Evolutionary conservation across 2,329 filamentous ascomycete genomes (phyloP), one percentile per base, ranked within the genome.

Genomic region (Epicoccum nigrum): DNA sequence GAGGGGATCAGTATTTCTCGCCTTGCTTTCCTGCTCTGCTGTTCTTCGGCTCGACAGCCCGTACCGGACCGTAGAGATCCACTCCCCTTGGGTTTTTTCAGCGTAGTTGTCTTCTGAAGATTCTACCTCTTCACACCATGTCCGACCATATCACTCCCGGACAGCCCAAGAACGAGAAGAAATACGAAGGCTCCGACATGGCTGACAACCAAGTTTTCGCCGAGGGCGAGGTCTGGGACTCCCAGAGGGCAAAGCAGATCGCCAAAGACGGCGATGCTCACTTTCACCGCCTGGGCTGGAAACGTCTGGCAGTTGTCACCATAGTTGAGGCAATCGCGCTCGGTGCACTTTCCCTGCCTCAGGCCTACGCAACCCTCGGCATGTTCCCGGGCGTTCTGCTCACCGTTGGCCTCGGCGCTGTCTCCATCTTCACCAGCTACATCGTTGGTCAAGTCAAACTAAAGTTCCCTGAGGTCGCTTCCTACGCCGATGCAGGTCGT

Each of bases 401-500:
- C 20, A 56, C 53, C 12, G 20, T 56, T 34, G 42, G 44, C 11
- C 53, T 56, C 3, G 53, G 53, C 31, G 45, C 34, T 25, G 39
- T 56, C 16, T 35, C 53, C 53, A 56, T 56, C 37, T 56, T 56
- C 45, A 56, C 53, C 30, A 53, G 49, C 23, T 56, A 56, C 49
- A 21, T 56, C 5, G 53, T 56, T 32, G 53, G 53, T 19, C 53
- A 56, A 27, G 53, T 56, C 40, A 56, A 56, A 41, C 49, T 56
- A 16, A 56, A 56, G 49, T 35, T 45, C 37, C 53, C 53, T 11
- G 49, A 56, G 7, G 17, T 56, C 31, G 53, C 53, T 6, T 53
- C 48, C 11, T 56, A 56, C 49, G 53, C 53, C 16, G 53, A 56
- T 46, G 53, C 53, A 4, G 53, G 53, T 25, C 34, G 49, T n/a